Evolutionary conservation across 768 basidiomycete species (phyloP).

Genomic region (Cystofilobasidium bisporidii): DNA sequence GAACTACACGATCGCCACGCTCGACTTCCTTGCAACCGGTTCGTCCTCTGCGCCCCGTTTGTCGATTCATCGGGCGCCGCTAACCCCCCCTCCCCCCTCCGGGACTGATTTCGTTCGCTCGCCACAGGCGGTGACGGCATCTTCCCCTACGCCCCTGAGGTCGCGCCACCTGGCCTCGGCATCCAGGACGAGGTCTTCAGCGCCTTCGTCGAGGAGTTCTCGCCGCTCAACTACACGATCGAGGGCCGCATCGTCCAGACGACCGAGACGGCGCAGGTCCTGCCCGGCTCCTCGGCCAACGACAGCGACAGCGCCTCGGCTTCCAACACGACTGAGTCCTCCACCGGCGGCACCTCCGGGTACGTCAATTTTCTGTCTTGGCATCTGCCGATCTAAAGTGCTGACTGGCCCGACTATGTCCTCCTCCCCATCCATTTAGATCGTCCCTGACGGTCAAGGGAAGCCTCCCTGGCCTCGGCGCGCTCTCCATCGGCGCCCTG

Average conservation of each 20-base stretch:
- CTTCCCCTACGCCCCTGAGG: constrained; percentile 23
- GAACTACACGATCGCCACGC: constrained; percentile 17
- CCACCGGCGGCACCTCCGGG: not conserved
- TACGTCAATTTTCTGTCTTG: too few species aligned
- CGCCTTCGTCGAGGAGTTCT: constrained; percentile 28
- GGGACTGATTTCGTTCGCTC: not conserved
- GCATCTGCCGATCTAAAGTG: too few species aligned
- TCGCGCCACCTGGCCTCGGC: not conserved
- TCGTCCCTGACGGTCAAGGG: not conserved
- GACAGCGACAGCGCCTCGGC: not conserved
- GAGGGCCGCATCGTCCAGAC: constrained; percentile 32
- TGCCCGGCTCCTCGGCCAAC: not conserved
- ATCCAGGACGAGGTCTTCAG: constrained; percentile 32
- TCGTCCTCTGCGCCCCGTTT: not conserved
- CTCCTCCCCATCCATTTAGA: too few species aligned
- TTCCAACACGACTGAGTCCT: not conserved
- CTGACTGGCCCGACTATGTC: too few species aligned
- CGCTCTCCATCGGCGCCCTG: not conserved
- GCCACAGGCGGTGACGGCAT: constrained; percentile 30
- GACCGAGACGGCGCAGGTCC: constrained; percentile 21
- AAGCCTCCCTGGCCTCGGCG: not conserved
- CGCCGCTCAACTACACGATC: constrained; percentile 29
- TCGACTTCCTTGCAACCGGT: constrained; percentile 34
- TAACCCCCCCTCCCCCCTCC: too few species aligned
- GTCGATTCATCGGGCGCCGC: too few species aligned